A percentile compares a stretch with the other conserved stretches of the same genome.
Evolutionary conservation across 2,329 filamentous ascomycete species (phyloP).

Genomic region (Diplodia scrobiculata): DNA sequence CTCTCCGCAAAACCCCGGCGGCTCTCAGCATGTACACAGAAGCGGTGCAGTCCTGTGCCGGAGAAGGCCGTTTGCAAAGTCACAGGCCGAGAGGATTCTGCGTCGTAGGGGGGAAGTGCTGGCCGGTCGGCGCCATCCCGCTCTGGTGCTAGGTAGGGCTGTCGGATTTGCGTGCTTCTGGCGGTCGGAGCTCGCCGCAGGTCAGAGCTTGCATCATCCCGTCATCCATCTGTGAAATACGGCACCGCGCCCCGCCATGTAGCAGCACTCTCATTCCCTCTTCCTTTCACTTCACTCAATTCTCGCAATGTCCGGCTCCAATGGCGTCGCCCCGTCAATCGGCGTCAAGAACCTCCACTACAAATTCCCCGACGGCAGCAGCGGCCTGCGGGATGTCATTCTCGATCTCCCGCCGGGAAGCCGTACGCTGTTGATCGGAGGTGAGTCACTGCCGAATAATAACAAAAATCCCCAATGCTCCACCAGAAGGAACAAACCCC

Average conservation of each 20-base stretch:
- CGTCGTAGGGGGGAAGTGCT: neutral
- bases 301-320: constrained; percentile 11
- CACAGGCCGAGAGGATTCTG: neutral
- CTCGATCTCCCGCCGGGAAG: constrained; percentile 79
- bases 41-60: neutral
- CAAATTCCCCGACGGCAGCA: constrained; percentile 80
- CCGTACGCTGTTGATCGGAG: constrained; percentile 88
- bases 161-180: neutral
- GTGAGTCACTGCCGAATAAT: constrained; percentile 45
- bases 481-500: neutral
- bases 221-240: constrained; percentile 7
- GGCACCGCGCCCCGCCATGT: constrained; percentile 7
- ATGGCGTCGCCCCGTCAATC: constrained; percentile 51
- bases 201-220: neutral
- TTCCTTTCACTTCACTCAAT: neutral
- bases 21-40: constrained; percentile 18
- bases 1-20: constrained; percentile 3
- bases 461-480: neutral
- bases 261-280: neutral
- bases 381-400: constrained; percentile 72
- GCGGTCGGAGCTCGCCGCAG: neutral
- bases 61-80: neutral
- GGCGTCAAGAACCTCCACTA: constrained; percentile 77
- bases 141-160: neutral
- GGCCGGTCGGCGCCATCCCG: neutral